Evolutionary conservation across 2,329 filamentous ascomycete genomes (phyloP), one percentile per base, ranked within the genome.

Genomic region (Ophiostoma himal-ulmi): DNA sequence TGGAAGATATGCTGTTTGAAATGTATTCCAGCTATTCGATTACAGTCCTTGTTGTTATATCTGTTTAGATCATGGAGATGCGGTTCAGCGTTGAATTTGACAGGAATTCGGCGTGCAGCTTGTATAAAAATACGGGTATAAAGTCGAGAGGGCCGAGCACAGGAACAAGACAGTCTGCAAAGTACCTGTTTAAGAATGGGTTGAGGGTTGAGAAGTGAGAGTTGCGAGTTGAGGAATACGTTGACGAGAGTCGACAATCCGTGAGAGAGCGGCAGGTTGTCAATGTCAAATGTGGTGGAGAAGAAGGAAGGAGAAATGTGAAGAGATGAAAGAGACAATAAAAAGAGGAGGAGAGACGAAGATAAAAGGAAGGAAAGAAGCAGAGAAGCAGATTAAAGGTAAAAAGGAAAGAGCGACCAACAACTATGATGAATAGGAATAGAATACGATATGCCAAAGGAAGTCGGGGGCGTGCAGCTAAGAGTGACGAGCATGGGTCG

Each of bases 391-490:
- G 37, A 57, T 52, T 36, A 52, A 37, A 34, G n/a, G 36, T 62
- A 17, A 62, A 22, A 39, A 39, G 26, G 34, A 44, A 67, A 44
- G 65, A 67, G 22, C 36, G 20, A 41, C 36, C 20, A 65, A 20
- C 36, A 26, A 34, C 17, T 36, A 20, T 62, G 26, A 41, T 62
- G 60, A 70, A 37, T 60, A 65, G 57, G 20, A 44, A 52, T 54
- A 68, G n/a, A 68, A 68, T 48, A 67, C 67, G 68, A 41, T 30
- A 30, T 30, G 30, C 30, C 30, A 30, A 30, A 30, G 30, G 30
- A 62, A 66, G n/a, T 60, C 11, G n/a, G 60, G 44, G 62, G 62
- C 30, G 62, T 65, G 62, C 62, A 37, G 17, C 62, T 65, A 65
- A 65, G 34, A 37, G 62, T 14, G n/a, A 26, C 57, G 57, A 62